A percentile compares a stretch with the other conserved stretches of the same genome.
These are phyloP conservation scores for Arthrobotrys sinensis DNA, from an alignment of 2,329 filamentous ascomycete genomes.

Conservation along the genomic window DNA sequence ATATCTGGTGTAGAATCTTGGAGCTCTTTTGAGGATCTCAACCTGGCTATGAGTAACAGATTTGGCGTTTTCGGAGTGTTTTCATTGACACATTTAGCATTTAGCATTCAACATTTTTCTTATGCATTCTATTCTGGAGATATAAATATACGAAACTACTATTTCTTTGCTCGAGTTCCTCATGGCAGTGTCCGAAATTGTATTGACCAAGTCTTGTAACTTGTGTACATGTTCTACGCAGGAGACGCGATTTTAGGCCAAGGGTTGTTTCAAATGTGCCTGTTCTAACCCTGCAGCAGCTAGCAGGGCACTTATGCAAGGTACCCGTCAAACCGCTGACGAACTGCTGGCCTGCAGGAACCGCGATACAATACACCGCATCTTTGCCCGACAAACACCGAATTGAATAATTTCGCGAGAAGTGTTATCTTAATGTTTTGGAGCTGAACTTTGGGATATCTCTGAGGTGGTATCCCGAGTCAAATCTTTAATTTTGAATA, in stretches of 20 bases:
- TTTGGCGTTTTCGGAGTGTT: conserved; percentile 1
- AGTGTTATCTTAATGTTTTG: neutral
- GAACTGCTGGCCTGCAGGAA: conserved; percentile 17
- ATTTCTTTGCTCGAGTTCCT: too few species aligned
- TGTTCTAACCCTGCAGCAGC: conserved; percentile 15
- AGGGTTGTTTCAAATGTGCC: conserved; percentile 27
- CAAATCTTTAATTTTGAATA: neutral
- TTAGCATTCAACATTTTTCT: too few species aligned
- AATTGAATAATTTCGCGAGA: neutral
- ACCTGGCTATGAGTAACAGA: neutral
- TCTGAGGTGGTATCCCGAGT: neutral
- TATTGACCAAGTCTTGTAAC: too few species aligned
- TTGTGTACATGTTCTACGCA: neutral
- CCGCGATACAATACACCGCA: neutral
- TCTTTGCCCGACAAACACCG: neutral
- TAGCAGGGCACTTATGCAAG: conserved; percentile 56
- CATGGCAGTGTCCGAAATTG: too few species aligned
- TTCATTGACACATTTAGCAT: conserved; percentile 15
- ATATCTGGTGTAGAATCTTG: neutral
- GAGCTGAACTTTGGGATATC: neutral
- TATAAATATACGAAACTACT: neutral
- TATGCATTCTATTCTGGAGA: neutral
- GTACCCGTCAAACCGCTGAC: conserved; percentile 52
- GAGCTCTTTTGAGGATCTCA: neutral
- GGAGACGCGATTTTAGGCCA: neutral